Evolutionary conservation across 2,329 filamentous ascomycete genomes (phyloP), one percentile per base, ranked within the genome.

Genomic region (Alternaria incomplexa): DNA sequence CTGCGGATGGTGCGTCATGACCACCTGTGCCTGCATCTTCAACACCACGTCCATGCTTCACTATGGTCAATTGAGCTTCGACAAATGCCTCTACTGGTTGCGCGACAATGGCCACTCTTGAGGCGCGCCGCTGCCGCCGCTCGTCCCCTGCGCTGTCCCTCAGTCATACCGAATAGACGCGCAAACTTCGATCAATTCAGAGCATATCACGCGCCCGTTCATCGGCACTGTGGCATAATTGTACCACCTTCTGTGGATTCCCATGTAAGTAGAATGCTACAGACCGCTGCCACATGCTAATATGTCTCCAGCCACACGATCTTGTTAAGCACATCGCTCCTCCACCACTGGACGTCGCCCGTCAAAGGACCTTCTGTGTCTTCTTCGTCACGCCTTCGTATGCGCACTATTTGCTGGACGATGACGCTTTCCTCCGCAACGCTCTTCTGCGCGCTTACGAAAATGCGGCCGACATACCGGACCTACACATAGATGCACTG

Each of bases 311-410:
- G 60, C 75, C 73, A 3, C 62, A 68, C 11, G 61, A 73, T 36
- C 54, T 79, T 20, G 61, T 78, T 20, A 11, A 62, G 9, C 65
- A 69, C 51, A 74, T 78, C 51, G 30, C 62, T 10, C 68, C 74
- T n/a, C 22, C 76, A 22, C 4, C 20, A 11, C 28, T 2, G 3
- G 15, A 17, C 11, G 23, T 36, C n/a, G 40, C 62, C 23, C n/a
- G 10, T 7, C 43, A 43, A 32, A 54, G 67, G 25, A 69, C 64
- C 47, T 73, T 74, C 45, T 69, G 64, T 53, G 62, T 80, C 61
- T 71, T 80, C 54, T 65, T 80, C 26, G 68, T 77, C 22, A 80
- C 73, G 6, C 77, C 76, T 3, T 63, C 76, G 3, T 79, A 79
- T 54, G 76, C 77, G 4, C 59, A 66, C 59, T 77, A 73, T 71